Evolutionary conservation across 2,329 filamentous ascomycete genomes (phyloP).

Genomic region (Coleophoma eucalyptorum): DNA sequence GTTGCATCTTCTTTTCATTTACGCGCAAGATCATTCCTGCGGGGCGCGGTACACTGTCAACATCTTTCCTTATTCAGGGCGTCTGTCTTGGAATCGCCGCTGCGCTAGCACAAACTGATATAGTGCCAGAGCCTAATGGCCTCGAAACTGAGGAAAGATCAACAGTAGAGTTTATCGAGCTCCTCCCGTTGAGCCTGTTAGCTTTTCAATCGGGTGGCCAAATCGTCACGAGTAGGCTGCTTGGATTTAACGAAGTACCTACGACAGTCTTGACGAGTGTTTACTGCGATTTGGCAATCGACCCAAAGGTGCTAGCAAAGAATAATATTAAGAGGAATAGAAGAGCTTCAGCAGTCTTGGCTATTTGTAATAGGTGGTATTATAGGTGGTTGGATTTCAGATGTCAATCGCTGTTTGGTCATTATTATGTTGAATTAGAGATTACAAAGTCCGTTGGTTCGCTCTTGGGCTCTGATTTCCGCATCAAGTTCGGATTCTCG

Average conservation of each 20-base stretch:
- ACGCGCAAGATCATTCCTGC: constrained; percentile 30
- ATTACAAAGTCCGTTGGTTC: too few relatives aligned
- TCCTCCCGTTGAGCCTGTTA: constrained; percentile 42
- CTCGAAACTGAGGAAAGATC: constrained; percentile 18
- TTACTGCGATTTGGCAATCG: constrained; percentile 77
- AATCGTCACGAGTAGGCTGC: constrained; percentile 65
- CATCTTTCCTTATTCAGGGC: constrained; percentile 49
- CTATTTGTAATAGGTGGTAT: constrained; percentile 51
- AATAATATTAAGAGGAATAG: constrained; percentile 50
- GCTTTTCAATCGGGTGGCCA: constrained; percentile 75
- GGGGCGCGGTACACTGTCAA: constrained; percentile 37
- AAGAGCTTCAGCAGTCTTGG: constrained; percentile 42
- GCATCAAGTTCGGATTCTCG: too few relatives aligned
- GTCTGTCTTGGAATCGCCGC: constrained; percentile 48
- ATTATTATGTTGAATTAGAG: too few relatives aligned
- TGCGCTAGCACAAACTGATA: constrained; percentile 41
- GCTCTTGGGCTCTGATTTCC: too few relatives aligned
- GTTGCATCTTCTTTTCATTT: constrained; percentile 43
- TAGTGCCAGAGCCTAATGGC: constrained; percentile 39
- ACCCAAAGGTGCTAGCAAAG: constrained; percentile 43
- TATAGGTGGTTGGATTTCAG: constrained; percentile 49
- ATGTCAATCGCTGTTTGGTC: too few relatives aligned
- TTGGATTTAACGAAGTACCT: constrained; percentile 68
- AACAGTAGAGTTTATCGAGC: constrained; percentile 33
- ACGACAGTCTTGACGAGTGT: constrained; percentile 79